A percentile compares a stretch with the other conserved stretches of the same genome.
Evolutionary conservation across 192 early-diverging fungal species (phyloP).

Genomic region (Backusella westeae): DNA sequence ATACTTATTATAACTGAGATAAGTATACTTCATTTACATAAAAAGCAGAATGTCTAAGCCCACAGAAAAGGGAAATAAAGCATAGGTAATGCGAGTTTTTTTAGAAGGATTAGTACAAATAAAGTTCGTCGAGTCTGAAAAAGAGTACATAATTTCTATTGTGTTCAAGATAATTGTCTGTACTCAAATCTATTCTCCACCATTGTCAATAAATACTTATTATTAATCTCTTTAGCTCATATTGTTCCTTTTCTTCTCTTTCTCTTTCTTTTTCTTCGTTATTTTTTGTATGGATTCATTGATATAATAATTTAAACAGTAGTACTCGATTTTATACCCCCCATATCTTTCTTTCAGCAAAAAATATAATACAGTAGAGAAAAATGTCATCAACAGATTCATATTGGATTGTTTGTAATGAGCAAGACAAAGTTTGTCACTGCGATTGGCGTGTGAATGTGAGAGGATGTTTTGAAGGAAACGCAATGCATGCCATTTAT

Average conservation of each 20-base stretch:
- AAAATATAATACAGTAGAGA: not conserved
- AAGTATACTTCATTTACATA: not conserved
- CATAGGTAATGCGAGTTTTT: not conserved
- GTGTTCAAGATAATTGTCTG: not conserved
- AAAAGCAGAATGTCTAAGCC: not conserved
- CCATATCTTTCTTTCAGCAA: not conserved
- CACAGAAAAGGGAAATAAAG: not conserved
- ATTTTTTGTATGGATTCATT: not conserved
- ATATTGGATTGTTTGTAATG: constrained; percentile 22
- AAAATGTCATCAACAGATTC: not conserved
- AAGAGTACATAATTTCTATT: not conserved
- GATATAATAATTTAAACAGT: not conserved
- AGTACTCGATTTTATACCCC: not conserved
- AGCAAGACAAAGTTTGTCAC: constrained; percentile 14
- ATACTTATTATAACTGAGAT: not conserved
- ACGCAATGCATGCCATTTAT: constrained; percentile 10
- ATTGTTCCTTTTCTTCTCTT: not conserved
- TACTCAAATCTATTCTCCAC: not conserved
- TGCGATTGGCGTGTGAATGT: constrained; percentile 30
- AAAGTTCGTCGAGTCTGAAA: not conserved
- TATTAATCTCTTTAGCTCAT: not conserved
- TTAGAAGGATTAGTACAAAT: not conserved
- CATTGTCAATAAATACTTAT: not conserved
- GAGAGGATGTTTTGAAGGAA: not conserved
- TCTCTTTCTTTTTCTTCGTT: not conserved